These are phyloP conservation scores for Ganoderma sinense DNA, from an alignment of 1,284 basidiomycete genomes.

Conservation along the genomic window DNA sequence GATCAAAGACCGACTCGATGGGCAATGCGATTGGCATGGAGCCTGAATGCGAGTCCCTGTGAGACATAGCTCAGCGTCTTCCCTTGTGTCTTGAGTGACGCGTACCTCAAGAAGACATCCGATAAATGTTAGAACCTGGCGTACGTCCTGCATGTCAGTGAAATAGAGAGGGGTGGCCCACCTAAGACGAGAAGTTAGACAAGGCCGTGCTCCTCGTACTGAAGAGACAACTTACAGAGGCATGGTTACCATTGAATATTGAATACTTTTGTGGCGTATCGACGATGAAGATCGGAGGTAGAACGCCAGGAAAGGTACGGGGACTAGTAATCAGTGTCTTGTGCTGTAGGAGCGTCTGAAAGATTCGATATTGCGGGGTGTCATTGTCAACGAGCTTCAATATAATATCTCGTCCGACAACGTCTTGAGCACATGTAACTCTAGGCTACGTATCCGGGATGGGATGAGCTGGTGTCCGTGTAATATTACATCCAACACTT, in stretches of 20 bases:
- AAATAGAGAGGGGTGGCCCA: neutral
- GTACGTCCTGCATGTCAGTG: neutral
- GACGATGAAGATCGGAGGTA: neutral
- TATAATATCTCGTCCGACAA: conserved; percentile 3
- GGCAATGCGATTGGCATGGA: neutral
- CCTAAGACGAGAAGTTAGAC: neutral
- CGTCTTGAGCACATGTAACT: neutral
- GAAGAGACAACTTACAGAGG: neutral
- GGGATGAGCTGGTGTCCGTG: too few relatives aligned
- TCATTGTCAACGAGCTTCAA: conserved; percentile 14
- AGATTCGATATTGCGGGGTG: conserved; percentile 1
- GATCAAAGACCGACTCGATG: neutral
- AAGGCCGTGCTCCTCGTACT: neutral
- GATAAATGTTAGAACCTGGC: neutral
- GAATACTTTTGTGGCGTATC: neutral
- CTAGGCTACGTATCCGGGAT: neutral
- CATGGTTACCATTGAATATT: neutral
- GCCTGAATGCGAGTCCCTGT: neutral
- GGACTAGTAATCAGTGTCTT: neutral
- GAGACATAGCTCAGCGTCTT: neutral
- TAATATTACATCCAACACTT: too few relatives aligned
- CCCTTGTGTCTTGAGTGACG: neutral
- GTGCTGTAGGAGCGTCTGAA: neutral
- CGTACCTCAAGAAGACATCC: neutral
- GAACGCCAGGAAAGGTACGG: conserved; percentile 6